Evolutionary conservation across 441 rosid species (phyloP), one percentile per base, ranked within the genome.

Genomic region (Geranium incanum): DNA sequence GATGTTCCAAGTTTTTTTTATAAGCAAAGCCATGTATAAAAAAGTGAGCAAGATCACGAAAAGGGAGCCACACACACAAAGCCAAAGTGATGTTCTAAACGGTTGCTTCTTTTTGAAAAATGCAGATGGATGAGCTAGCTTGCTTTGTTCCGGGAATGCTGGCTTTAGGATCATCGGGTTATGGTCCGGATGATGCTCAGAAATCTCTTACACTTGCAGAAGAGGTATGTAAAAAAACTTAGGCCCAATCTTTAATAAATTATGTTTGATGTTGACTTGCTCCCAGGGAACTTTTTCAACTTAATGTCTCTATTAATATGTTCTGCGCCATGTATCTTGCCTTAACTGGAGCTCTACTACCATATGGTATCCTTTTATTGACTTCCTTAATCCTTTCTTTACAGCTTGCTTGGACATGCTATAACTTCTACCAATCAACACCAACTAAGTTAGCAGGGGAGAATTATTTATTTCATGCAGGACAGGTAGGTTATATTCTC

Each of bases 81-180:
- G 33, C 33, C 33, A 28, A 28, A 28, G 33, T 28, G 33, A 28
- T 28, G 33, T 28, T 28, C 33, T 28, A 28, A 28, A 1, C 3
- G 33, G 33, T 28, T 28, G 33, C 33, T 59, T 0, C 66, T 71
- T 64, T 68, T 73, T 68, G 48, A 66, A 63, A 79, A 2, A 67
- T 76, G 78, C 84, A 95, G 99, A 95, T 95, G 99, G 99, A 95
- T 84, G 99, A 95, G 76, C 82, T 95, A 71, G 98, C 99, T 15
- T 95, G 99, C 87, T 95, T 95, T 86, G 97, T 95, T 81, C 98
- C 99, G 7, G 99, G 99, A 84, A 95, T 95, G 98, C 77, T 95
- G 82, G 99, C 98, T 77, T 84, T 95, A 83, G 99, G 99, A 80
- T 86, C 98, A 41, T 80, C 80, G 73, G 98, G 92, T 68, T 89